These are phyloP conservation scores for Carallia pectinifolia DNA, from an alignment of 345 rosid genomes.

Conservation along the genomic window DNA sequence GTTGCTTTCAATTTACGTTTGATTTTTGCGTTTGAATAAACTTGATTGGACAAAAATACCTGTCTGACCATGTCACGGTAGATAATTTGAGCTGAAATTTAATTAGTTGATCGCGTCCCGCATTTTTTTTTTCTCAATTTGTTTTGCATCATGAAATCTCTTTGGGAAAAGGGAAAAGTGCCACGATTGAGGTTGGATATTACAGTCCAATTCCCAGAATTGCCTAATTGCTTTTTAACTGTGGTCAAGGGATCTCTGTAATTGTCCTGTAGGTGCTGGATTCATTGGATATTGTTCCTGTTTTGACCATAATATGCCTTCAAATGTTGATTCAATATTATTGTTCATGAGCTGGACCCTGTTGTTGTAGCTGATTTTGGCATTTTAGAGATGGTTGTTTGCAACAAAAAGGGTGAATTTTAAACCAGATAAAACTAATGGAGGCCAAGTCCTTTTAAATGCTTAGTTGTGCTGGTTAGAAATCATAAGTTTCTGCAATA, in stretches of 20 bases:
- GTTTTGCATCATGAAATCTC: background rate
- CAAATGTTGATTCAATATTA: background rate
- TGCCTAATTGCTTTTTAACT: background rate
- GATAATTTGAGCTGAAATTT: no score
- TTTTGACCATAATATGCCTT: background rate
- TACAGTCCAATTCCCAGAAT: background rate
- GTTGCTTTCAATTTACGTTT: no score
- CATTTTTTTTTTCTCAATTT: no score
- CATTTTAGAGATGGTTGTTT: background rate
- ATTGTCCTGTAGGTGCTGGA: background rate
- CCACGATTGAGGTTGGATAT: background rate
- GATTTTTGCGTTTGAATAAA: no score
- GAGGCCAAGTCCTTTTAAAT: background rate
- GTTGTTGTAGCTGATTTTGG: background rate
- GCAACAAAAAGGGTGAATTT: background rate
- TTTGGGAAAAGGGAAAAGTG: background rate
- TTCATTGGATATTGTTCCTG: background rate
- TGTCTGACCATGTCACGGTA: no score
- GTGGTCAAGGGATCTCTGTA: background rate
- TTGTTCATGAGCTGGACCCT: background rate
- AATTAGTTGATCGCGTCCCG: no score
- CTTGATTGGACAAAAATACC: no score
- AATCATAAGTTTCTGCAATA: background rate
- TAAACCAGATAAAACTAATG: background rate
- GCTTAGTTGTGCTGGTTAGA: constrained; percentile 1